Evolutionary conservation across 2,329 filamentous ascomycete genomes (phyloP).

Genomic region (Aspergillus fischeri): DNA sequence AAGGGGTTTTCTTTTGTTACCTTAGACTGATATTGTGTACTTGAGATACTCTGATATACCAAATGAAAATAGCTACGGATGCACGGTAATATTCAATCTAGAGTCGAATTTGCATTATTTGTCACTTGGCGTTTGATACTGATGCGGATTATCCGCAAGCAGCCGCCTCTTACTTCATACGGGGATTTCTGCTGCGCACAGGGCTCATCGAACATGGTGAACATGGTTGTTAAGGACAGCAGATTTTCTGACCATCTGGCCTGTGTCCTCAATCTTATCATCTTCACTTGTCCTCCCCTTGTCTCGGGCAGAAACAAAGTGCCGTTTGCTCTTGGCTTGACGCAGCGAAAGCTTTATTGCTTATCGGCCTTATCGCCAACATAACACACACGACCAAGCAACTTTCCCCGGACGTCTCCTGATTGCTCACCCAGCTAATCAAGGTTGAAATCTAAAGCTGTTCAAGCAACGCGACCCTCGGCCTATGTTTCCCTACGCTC

Average conservation of each 20-base stretch:
- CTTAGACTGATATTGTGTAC: neutral
- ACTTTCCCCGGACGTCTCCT: constrained; percentile 5
- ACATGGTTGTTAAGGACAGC: neutral
- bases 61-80: neutral
- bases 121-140: neutral
- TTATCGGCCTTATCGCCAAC: constrained; percentile 8
- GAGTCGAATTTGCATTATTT: too few species aligned
- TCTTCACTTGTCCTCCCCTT: neutral
- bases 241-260: neutral
- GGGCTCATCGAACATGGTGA: neutral
- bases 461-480: neutral
- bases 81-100: neutral
- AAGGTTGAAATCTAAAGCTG: neutral
- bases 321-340: neutral
- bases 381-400: neutral
- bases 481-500: neutral
- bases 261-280: neutral
- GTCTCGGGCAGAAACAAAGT: neutral
- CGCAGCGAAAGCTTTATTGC: neutral
- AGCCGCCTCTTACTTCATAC: neutral
- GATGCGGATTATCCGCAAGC: neutral
- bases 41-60: neutral
- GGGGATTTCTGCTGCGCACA: neutral
- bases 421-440: neutral
- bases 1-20: neutral